Base-by-base conservation (phyloP, 75 land plant genomes). In the Picea sitchensis region DNA sequence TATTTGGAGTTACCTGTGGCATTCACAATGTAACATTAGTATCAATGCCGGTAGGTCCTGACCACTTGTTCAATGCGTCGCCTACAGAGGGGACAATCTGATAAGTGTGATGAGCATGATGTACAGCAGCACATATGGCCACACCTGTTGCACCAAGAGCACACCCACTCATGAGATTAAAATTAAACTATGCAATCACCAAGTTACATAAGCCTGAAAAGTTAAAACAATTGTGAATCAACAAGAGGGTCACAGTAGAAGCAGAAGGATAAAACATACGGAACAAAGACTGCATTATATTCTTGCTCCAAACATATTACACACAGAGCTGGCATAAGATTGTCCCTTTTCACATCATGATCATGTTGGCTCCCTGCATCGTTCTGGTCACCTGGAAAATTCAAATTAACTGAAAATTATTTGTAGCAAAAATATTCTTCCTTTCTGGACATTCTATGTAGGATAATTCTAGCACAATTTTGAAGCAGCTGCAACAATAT, bases 61-160 rank as follows among this genome's bases (percentile, higher is more conserved):
- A 97, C 98, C 17, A 86, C 87, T 77, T 93, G 98, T 47, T 93
- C 93, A 64, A 97, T 90, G 11, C 86, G 80, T 71, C 93, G 86
- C 14, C 98, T 88, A 77, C 99, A 97, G 5, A 97, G 90, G 20
- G 99, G 99, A 69, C 99, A 97, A 80, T 63, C 89, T 30, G 94
- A 83, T 73, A 97, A 86, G 31, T 91, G 96, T 2, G 98, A 87
- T 14, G 91, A 93, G 82, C 99, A 97, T 6, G 87, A 61, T 23
- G 84, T 93, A 75, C 99, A 97, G 77, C 96, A 95, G 87, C 99
- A 97, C 98, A 97, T 90, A 76, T 97, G 99, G 60, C 99, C 99
- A 79, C 99, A 97, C 82, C 98, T 94, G 91, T 54, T 63, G 20
- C 73, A 21, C 71, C 15, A 47, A 44, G 51, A 80, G 32, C 18